Base-by-base conservation (phyloP, 2,329 filamentous ascomycete species). In the Alternaria triticimaculans region DNA sequence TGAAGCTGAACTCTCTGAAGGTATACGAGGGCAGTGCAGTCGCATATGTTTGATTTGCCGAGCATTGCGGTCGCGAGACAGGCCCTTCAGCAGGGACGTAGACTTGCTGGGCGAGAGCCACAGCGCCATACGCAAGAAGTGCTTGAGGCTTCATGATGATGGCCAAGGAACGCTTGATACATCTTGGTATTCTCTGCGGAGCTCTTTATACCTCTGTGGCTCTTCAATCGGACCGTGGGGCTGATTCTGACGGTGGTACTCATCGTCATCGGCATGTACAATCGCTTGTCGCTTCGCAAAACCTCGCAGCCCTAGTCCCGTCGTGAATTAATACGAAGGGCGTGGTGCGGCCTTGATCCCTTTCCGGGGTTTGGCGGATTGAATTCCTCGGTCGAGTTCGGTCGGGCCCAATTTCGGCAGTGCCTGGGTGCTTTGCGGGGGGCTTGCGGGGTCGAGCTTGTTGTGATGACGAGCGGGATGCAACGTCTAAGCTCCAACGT, bases 1-100 rank as follows among this genome's bases (percentile, higher is more conserved):
- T 82, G 60, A 78, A 82, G 30, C 73, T 76, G 49, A 77, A 78
- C 3, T 72, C 59, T 58, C 75, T 68, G 67, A 80, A 76, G 9
- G 66, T 66, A 55, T 79, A 77, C 21, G 66, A 69, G 53, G 73
- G 78, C 45, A 60, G 65, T n/a, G 66, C 70, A 55, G 72, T 76
- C 11, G 72, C 70, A 55, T 74, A 74, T 26, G 65, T 69, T 20
- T 58, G 63, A 46, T 72, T 76, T 10, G 50, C 56, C 11, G 66
- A 59, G 60, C 78, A 80, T 63, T 76, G 73, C 21, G 76, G 67
- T 25, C 70, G 70, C 12, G 68, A 60, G 4, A 68, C 71, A 3
- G 76, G 72, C 7, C 79, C 76, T 43, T 76, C 62, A 9, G 68
- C 64, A 14, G 75, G 71, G 5, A 79, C 60, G 44, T 80, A 81